Base-by-base conservation (phyloP, 331 rosid species). In the Cucumis variabilis region DNA sequence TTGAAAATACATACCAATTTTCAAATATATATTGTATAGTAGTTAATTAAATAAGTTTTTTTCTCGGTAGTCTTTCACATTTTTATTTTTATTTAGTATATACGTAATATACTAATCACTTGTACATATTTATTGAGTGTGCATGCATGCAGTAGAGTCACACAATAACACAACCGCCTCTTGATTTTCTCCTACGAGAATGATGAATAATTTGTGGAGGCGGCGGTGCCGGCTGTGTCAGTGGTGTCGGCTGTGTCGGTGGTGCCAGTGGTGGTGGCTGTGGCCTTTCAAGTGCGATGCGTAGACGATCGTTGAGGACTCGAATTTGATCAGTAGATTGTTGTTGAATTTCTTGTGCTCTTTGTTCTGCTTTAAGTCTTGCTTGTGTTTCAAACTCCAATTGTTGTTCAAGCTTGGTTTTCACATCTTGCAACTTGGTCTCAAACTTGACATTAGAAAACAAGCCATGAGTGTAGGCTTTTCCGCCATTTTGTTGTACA, bases 381-480 rank as follows among this genome's bases (percentile, higher is more conserved):
- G 80, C 80, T 37, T 41, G 25, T 41, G 1, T 73, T 41, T 37
- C 80, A 10, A 1, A 20, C 23, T 73, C 55, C 51, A 73, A 9
- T 73, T 73, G 80, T 0, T 73, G 27, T 73, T 73, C 21, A 37
- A 73, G 80, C 80, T 73, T 73, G 55, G 55, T 73, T 41, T 19
- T 73, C 15, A 73, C 80, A 19, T 73, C 80, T n/a, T 37, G 80
- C 51, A 73, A 41, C 53, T 73, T 75, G 19, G 28, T 17, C 82
- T 75, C 60, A 13, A 75, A 44, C 33, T 44, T 75, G 58, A 75
- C 0, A 88, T 94, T 94, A 58, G 91, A 55, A 33, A 96, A 93
- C 66, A 94, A 71, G 86, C 93, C 95, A 89, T 96, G 91, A 3
- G 93, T 91, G 89, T 89, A 96, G 4, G 98, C 98, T 0, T 76